Base-by-base conservation (phyloP, 805 yeast species). In the Nakazawaea pomicola region DNA sequence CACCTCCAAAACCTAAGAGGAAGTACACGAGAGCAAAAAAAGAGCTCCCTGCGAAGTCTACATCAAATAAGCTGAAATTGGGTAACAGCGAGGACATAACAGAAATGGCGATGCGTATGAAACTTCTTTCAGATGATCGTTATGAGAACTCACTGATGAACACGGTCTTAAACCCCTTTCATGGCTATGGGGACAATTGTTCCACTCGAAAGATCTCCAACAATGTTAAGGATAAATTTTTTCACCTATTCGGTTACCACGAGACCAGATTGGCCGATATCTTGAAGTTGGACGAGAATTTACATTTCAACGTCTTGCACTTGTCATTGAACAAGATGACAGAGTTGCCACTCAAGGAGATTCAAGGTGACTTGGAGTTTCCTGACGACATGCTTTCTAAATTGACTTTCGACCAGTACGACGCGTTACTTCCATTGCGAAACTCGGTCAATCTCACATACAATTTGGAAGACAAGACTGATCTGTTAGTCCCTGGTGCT, bases 171-270 rank as follows among this genome's bases (percentile, higher is more conserved):
- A 42, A 42, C 19, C 41, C 41, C 27, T 15, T 37, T 19, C 23
- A 33, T 17, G 34, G 18, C 15, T 11, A 19, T 29, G n/a, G n/a
- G n/a, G n/a, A n/a, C n/a, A n/a, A 9, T 12, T 20, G 15, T 24
- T 21, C 5, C 18, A n/a, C 10, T 16, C 8, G 28, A 17, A 29
- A 33, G 43, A 30, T 35, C 38, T 29, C 18, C 21, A 14, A 14
- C 38, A 28, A 42, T 46, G 19, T 72, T 11, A 65, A 64, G 35
- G 78, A 71, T 27, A 64, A 70, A 36, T 49, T 70, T 29, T 55
- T 52, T 27, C 56, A 69, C 31, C 51, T 72, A 37, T 79, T 68
- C 53, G 90, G 90, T 0, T 52, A 59, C 20, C 70, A 76, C 48
- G 67, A 64, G 28, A 55, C 55, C 1, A 66, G 66, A 38, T 63